A percentile compares a stretch with the other conserved stretches of the same genome.
Conservation (phyloP, 2,329 filamentous ascomycete genomes). For the Coleophoma crateriformis region DNA sequence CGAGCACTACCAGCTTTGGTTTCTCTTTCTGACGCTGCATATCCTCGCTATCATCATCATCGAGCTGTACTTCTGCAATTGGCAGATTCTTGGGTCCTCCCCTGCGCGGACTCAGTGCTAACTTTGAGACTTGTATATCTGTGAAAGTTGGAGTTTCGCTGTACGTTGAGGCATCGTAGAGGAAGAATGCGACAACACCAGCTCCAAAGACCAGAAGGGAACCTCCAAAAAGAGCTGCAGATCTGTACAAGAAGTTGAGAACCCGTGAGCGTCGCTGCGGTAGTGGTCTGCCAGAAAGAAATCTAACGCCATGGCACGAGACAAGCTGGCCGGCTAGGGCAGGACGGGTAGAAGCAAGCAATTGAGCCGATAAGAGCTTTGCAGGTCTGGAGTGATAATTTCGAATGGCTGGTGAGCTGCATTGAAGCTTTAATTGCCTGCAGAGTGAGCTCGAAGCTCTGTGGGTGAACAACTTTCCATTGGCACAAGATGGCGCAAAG, state of each 20-base stretch:
- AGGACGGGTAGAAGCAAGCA: neutral
- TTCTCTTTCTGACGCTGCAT: conserved; percentile 75
- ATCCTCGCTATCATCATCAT: conserved; percentile 75
- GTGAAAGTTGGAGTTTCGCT: conserved; percentile 58
- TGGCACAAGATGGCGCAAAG: conserved; percentile 10
- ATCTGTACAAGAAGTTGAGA: conserved; percentile 59
- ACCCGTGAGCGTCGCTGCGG: conserved; percentile 41
- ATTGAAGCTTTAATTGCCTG: neutral
- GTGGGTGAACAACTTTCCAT: conserved; percentile 1
- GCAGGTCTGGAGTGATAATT: conserved; percentile 3
- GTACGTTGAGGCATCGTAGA: conserved; percentile 93
- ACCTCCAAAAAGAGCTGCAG: conserved; percentile 68
- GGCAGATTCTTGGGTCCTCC: conserved; percentile 95
- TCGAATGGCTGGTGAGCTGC: neutral
- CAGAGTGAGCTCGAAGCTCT: conserved; percentile 4
- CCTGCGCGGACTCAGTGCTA: conserved; percentile 72
- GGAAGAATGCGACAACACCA: conserved; percentile 76
- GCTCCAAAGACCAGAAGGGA: conserved; percentile 66
- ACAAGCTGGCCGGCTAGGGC: conserved; percentile 8
- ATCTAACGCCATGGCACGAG: conserved; percentile 11
- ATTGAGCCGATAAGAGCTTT: neutral
- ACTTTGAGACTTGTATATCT: conserved; percentile 78
- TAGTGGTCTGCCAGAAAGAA: conserved; percentile 46
- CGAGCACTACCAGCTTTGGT: conserved; percentile 85
- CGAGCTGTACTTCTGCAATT: conserved; percentile 80